Evolutionary conservation across 192 early-diverging fungal genomes (phyloP), one percentile per base, ranked within the genome.

Genomic region (Kickxella alabastrina): DNA sequence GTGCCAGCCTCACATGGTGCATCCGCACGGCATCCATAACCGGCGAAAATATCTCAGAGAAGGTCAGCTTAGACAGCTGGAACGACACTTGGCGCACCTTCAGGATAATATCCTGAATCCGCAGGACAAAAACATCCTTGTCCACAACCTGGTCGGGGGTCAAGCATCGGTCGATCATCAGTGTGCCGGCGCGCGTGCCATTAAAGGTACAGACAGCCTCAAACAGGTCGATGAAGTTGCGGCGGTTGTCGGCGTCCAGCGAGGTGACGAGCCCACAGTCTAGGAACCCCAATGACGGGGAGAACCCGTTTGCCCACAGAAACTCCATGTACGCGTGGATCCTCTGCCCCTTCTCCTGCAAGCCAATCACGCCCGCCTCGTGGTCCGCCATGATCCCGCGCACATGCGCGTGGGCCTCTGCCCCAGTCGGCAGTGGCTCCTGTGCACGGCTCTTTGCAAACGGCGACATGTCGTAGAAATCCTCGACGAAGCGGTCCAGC

Each of bases 151-250:
- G 56, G 12, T 83, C 82, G 1, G 91, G 90, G 0, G 82, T 78
- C 29, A 82, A 80, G 39, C 87, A 92, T 4, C 93, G 83, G 54
- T 89, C 85, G 0, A 97, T 82, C 89, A 98, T 93, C 25, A 98
- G 77, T 26, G 80, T 47, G 0, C 90, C 93, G 2, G 92, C 90
- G 14, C 78, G 65, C 37, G 75, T 73, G 3, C 96, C 96, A 65
- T 95, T 83, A 76, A 94, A 96, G 46, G 83, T 80, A 9, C 89
- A 89, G 29, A 96, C 78, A 0, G 93, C 88, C 43, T 78, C 78
- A 62, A 98, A 93, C 24, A 96, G 79, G 59, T 98, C 96, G 25
- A 95, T 75, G 59, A 96, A 93, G 65, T 98, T 94, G 10, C 70
- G 68, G 19, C 93, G 80, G 63, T 90, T 90, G 43, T 53, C 57